Evolutionary conservation across 352 stramenopile species (phyloP), one percentile per base, ranked within the genome.

Genomic region (Aphanomyces astaci): DNA sequence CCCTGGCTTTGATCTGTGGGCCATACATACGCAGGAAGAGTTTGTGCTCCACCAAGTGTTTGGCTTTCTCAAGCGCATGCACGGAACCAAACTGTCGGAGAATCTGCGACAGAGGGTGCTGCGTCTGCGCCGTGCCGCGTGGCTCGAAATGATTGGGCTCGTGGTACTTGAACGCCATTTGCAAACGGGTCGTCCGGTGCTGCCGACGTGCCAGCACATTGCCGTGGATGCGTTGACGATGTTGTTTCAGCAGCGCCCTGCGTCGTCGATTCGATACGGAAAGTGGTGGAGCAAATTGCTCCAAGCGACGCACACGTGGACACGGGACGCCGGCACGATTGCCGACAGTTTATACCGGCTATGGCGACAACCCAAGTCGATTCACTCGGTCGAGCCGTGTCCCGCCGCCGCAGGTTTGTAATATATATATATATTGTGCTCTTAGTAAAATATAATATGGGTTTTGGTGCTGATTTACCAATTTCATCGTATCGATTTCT

Each of bases 141-240:
- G 62, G 62, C 46, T 68, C 10, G 19, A 68, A 2, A 25, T 68
- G 43, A 32, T 68, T 22, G 62, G 62, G 9, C 48, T 68, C 25
- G 30, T 22, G 25, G 51, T 59, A 10, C 51, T 59, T 11, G 51
- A 59, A 28, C 4, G 7, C 22, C 62, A 68, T 22, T 60, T 68
- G 39, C 31, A 25, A 10, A 22, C 43, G 55, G 10, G 17, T 5
- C 28, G 17, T 24, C 33, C 62, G 15, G 22, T 48, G 24, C 15
- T 52, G 11, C 39, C 33, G 43, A 22, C 48, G 17, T 51, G 62
- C 32, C 62, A 68, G 27, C 2, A 4, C 10, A 40, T 60, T 15
- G 51, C 33, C 15, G 33, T 59, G 30, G 25, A 30, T n/a, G 30
- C 51, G 25, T 15, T 59, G 30, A 13, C 51, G 19, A 36, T 13